Percentiles rank a stretch among this genome's conserved stretches.
These are phyloP conservation scores for Sutorius eximius DNA, from an alignment of 1,284 basidiomycete species.

Conservation along the genomic window DNA sequence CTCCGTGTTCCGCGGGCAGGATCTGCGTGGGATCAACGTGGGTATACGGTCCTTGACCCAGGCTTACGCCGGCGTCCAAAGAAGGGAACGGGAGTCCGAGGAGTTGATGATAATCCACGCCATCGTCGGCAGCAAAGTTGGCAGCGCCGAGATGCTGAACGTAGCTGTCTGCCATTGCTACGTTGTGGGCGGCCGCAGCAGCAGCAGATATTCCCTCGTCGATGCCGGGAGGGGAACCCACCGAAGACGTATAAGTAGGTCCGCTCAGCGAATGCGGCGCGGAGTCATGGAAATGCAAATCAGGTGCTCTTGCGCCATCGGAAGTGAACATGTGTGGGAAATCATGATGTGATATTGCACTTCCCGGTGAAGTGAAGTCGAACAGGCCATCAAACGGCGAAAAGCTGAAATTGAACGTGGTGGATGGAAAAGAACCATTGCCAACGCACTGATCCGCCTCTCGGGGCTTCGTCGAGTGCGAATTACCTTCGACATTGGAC, in stretches of 20 bases:
- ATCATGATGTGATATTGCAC: conserved; percentile 32
- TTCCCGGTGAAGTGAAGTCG: conserved; percentile 40
- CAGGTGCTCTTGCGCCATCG: conserved; percentile 28
- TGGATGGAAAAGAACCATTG: conserved; percentile 64
- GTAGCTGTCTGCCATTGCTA: conserved; percentile 67
- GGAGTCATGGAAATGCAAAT: conserved; percentile 39
- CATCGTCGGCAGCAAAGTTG: conserved; percentile 52
- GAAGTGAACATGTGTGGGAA: conserved; percentile 36
- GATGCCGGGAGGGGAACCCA: conserved; percentile 37
- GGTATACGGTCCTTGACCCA: conserved; percentile 62
- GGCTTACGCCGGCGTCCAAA: conserved; percentile 42
- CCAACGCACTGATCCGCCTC: conserved; percentile 40
- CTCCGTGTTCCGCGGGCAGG: conserved; percentile 52
- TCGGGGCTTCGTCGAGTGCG: conserved; percentile 25
- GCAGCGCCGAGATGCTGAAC: conserved; percentile 55
- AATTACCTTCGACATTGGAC: conserved; percentile 50
- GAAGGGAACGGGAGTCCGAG: conserved; percentile 62
- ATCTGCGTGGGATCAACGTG: conserved; percentile 89
- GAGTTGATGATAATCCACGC: conserved; percentile 60
- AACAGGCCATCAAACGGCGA: conserved; percentile 70
- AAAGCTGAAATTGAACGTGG: conserved; percentile 77
- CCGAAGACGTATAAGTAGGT: conserved; percentile 41
- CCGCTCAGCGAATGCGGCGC: conserved; percentile 37
- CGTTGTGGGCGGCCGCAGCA: conserved; percentile 60
- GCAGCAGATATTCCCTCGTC: conserved; percentile 61